phyloP scores from a whole-genome alignment of 805 yeast genomes.

The Middelhovenomyces tepae region DNA sequence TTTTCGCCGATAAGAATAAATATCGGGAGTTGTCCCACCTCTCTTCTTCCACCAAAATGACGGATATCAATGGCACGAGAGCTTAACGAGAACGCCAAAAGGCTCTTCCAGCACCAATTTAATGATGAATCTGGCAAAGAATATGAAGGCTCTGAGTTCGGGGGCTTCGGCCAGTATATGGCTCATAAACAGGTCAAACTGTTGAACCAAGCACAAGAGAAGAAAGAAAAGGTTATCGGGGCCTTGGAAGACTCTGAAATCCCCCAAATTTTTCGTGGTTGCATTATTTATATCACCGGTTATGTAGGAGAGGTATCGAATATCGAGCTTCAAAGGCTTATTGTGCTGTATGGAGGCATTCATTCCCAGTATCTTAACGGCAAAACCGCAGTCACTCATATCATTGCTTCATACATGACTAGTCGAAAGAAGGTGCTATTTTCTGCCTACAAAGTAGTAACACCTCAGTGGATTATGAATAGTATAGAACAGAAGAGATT shows the following conservation, averaged over 20 bases:
- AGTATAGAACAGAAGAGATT: constrained; percentile 41
- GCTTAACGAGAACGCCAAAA: not conserved
- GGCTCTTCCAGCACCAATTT: not conserved
- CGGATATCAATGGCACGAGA: constrained; percentile 1
- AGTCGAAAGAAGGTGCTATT: constrained; percentile 64
- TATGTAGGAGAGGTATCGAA: constrained; percentile 57
- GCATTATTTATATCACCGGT: constrained; percentile 78
- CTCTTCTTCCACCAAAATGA: too few species aligned
- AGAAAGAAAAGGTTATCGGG: constrained; percentile 36
- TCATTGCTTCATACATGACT: constrained; percentile 70
- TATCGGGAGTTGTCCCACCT: too few species aligned
- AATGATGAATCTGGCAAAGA: constrained; percentile 23
- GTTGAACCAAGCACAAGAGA: constrained; percentile 32
- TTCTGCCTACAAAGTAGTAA: constrained; percentile 62
- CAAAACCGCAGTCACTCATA: constrained; percentile 74
- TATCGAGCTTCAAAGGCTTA: constrained; percentile 56
- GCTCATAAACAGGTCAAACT: constrained; percentile 53
- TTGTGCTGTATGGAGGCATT: constrained; percentile 72
- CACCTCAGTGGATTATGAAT: constrained; percentile 74
- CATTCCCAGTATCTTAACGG: constrained; percentile 60
- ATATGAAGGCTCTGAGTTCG: constrained; percentile 43
- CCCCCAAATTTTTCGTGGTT: constrained; percentile 45
- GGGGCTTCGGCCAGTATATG: constrained; percentile 61
- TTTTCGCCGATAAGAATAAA: too few species aligned
- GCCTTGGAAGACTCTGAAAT: constrained; percentile 18